Evolutionary conservation across 306 rosid species (phyloP).

Genomic region (barrel medic (Medicago truncatula)): MtrunA17r5.0-ANR NC_053046.1:6617501-6618000

Average conservation of each 20-base stretch:
- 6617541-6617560: slow-evolving; percentile 90
- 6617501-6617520: too few species aligned
- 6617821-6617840: slow-evolving; percentile 34
- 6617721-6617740: slow-evolving; percentile 45
- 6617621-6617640: slow-evolving; percentile 56
- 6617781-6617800: background rate
- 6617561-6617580: slow-evolving; percentile 94
- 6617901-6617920: slow-evolving; percentile 49
- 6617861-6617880: slow-evolving; percentile 34
- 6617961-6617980: too few species aligned
- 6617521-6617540: slow-evolving; percentile 5
- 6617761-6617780: slow-evolving; percentile 2
- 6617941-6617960: slow-evolving; percentile 46
- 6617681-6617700: slow-evolving; percentile 60
- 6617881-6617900: background rate
- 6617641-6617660: slow-evolving; percentile 67
- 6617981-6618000: slow-evolving; percentile 43
- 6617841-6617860: slow-evolving; percentile 44
- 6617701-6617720: slow-evolving; percentile 57
- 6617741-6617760: slow-evolving; percentile 46
- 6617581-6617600: slow-evolving; percentile 90
- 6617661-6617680: slow-evolving; percentile 79
- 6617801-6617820: background rate
- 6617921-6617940: slow-evolving; percentile 63
- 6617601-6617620: slow-evolving; percentile 71